phyloP scores from a whole-genome alignment of 2,329 filamentous ascomycete genomes.

The Colletotrichum sp. region DNA sequence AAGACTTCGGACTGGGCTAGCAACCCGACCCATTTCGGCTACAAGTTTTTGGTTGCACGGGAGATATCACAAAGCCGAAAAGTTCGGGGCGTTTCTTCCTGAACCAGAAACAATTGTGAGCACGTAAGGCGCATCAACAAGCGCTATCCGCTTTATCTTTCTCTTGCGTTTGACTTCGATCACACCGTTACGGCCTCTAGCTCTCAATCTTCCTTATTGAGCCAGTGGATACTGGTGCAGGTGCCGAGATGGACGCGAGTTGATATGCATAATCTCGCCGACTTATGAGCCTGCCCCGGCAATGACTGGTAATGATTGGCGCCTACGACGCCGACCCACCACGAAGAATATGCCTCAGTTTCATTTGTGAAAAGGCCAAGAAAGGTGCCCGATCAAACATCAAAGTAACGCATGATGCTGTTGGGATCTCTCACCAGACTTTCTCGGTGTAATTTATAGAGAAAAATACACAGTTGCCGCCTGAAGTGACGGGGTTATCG shows the following conservation, averaged over 20 bases:
- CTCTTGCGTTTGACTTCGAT: not conserved
- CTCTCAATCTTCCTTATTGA: rapidly evolving
- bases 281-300: not conserved
- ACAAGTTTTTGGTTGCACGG: rapidly evolving
- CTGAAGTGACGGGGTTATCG: rapidly evolving
- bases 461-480: rapidly evolving
- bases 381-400: not conserved
- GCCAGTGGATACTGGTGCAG: not conserved
- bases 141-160: rapidly evolving
- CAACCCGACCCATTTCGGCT: not conserved
- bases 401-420: not conserved
- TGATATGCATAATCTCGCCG: not conserved
- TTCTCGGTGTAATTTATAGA: rapidly evolving
- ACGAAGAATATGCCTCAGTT: not conserved
- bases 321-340: not conserved
- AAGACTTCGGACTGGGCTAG: not conserved
- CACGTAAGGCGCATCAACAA: not conserved
- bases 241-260: not conserved
- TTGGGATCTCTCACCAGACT: not conserved
- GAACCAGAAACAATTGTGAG: not conserved
- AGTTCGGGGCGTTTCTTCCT: not conserved
- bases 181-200: rapidly evolving
- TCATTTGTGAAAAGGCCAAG: not conserved
- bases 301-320: not conserved
- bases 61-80: not conserved